Evolutionary conservation across 1,284 basidiomycete species (phyloP).

Genomic region (Mixia osmundae): DNA sequence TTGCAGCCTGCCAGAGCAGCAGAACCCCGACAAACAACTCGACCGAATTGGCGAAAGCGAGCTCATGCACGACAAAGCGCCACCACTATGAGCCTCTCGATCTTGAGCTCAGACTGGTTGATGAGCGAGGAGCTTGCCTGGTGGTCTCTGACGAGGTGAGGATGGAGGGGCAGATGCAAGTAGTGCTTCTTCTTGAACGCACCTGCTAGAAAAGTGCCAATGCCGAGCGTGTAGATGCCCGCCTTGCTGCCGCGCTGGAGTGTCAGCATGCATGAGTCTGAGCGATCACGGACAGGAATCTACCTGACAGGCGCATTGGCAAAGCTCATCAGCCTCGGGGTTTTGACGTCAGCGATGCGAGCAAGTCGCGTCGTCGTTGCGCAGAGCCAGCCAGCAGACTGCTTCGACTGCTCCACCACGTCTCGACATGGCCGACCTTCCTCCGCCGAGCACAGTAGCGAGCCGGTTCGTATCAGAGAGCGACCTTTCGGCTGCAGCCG

Average conservation of each 20-base stretch:
- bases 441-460: too few relatives aligned
- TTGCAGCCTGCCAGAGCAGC: conserved; percentile 44
- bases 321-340: too few relatives aligned
- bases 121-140: conserved; percentile 18
- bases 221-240: background rate
- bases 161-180: conserved; percentile 42
- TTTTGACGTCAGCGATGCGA: too few relatives aligned
- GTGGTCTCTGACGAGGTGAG: conserved; percentile 23
- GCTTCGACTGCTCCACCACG: too few relatives aligned
- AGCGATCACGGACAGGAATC: background rate
- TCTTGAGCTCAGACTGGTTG: background rate
- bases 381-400: too few relatives aligned
- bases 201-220: background rate
- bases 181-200: conserved; percentile 60
- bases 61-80: conserved; percentile 48
- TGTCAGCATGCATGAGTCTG: background rate
- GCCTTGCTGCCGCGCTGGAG: background rate
- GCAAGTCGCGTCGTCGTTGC: too few relatives aligned
- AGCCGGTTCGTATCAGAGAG: too few relatives aligned
- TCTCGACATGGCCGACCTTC: too few relatives aligned
- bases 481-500: too few relatives aligned
- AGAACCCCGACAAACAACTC: conserved; percentile 58
- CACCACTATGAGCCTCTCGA: conserved; percentile 41
- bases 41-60: conserved; percentile 59
- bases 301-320: conserved; percentile 1